phyloP scores from a whole-genome alignment of 129 eudicot genomes.

The Glebionis coronaria region DNA sequence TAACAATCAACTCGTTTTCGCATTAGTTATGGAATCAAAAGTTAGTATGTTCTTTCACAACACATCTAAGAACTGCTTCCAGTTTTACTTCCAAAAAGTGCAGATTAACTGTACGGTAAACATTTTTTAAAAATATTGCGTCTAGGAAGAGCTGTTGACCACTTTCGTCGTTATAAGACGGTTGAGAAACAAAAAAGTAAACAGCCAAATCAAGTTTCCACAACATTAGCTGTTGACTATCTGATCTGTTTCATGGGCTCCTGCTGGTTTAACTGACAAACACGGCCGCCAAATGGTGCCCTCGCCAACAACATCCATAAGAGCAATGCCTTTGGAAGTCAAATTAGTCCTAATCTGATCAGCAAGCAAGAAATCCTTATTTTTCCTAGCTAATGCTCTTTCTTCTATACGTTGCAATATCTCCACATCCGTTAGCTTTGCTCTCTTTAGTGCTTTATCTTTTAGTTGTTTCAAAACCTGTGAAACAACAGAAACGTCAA shows the following conservation, averaged over 20 bases:
- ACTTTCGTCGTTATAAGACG: too few relatives aligned
- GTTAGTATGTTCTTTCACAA: too few relatives aligned
- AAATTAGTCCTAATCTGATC: constrained; percentile 67
- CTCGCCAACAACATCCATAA: constrained; percentile 64
- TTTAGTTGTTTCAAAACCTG: constrained; percentile 80
- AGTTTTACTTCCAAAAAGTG: too few relatives aligned
- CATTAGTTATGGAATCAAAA: too few relatives aligned
- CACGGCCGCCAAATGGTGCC: constrained; percentile 84
- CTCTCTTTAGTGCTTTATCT: constrained; percentile 71
- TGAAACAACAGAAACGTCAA: not conserved
- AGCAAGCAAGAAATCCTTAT: constrained; percentile 46
- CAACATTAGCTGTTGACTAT: constrained; percentile 22
- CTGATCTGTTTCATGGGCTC: constrained; percentile 20
- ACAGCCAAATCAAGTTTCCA: too few relatives aligned
- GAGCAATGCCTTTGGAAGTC: constrained; percentile 62
- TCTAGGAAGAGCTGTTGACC: too few relatives aligned
- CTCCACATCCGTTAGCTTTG: constrained; percentile 58
- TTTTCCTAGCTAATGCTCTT: constrained; percentile 59
- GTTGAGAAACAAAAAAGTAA: too few relatives aligned
- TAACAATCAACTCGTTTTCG: too few relatives aligned
- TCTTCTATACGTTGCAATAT: constrained; percentile 47
- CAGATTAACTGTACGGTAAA: too few relatives aligned
- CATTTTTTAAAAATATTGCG: too few relatives aligned
- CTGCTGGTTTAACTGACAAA: constrained; percentile 32
- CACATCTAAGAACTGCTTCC: too few relatives aligned